These are phyloP conservation scores for Suillus subluteus DNA, from an alignment of 768 basidiomycete species.

Conservation along the genomic window DNA sequence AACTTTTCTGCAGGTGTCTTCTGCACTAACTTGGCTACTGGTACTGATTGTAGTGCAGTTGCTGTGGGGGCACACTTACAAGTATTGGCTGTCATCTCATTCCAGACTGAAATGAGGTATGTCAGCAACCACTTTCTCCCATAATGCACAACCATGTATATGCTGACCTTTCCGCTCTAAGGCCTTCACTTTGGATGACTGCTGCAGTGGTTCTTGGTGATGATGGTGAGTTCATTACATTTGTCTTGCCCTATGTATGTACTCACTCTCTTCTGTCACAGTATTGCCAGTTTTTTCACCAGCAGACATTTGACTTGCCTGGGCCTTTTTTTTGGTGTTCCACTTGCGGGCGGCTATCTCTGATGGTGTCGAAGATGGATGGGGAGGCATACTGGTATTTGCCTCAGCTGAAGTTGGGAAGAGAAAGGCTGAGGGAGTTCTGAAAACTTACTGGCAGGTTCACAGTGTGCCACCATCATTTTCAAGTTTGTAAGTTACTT, in stretches of 20 bases:
- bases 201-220: background rate
- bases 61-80: background rate
- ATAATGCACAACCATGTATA: background rate
- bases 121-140: background rate
- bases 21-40: background rate
- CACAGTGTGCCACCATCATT: background rate
- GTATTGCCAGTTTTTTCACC: background rate
- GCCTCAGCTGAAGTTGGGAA: constrained; percentile 3
- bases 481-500: background rate
- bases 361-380: background rate
- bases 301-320: background rate
- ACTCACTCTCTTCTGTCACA: background rate
- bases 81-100: background rate
- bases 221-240: background rate
- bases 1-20: background rate
- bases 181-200: background rate
- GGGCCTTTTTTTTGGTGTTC: background rate
- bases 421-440: background rate
- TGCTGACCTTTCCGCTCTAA: background rate
- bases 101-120: background rate
- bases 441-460: background rate
- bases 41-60: background rate
- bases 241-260: background rate
- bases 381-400: background rate
- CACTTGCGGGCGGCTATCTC: background rate